A percentile compares a stretch with the other conserved stretches of the same genome.
Evolutionary conservation across 805 yeast genomes (phyloP).

Genomic region (Pichia scutulata): DNA sequence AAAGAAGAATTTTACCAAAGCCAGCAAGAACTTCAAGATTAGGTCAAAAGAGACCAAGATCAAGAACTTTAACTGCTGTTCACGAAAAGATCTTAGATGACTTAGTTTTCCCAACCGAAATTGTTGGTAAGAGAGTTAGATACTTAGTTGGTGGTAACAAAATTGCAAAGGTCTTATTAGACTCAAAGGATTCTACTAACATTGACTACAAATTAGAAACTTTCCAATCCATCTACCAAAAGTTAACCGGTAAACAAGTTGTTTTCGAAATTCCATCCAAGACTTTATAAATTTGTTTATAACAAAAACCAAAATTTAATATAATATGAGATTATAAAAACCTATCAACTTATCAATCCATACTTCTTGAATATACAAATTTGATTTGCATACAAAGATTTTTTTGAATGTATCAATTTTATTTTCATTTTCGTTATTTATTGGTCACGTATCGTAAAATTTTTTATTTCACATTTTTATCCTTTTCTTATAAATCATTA

Average conservation of each 20-base stretch:
- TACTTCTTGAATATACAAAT: neutral
- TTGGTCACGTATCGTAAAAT: neutral
- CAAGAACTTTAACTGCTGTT: slow-evolving; percentile 97
- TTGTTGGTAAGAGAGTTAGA: slow-evolving; percentile 98
- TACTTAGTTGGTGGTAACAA: slow-evolving; percentile 98
- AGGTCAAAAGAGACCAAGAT: slow-evolving; percentile 98
- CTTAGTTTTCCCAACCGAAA: slow-evolving; percentile 99
- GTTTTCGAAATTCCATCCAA: slow-evolving; percentile 85
- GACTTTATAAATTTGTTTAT: slow-evolving; percentile 31
- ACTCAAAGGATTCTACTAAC: slow-evolving; percentile 94
- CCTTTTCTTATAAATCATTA: neutral
- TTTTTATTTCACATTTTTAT: neutral
- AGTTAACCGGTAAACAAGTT: slow-evolving; percentile 99
- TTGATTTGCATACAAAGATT: neutral
- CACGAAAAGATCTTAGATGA: slow-evolving; percentile 98
- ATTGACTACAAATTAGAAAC: slow-evolving; percentile 99
- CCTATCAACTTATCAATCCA: neutral
- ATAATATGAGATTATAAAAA: slow-evolving; percentile 1
- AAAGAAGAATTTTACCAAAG: slow-evolving; percentile 98
- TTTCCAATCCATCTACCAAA: slow-evolving; percentile 96
- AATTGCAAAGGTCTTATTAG: slow-evolving; percentile 95
- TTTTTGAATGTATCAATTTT: neutral
- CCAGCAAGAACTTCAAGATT: slow-evolving; percentile 94
- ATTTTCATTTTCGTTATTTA: neutral
- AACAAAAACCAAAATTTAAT: slow-evolving; percentile 1